Evolutionary conservation across 140 eudicot species (phyloP).

Genomic region (Erigeron philadelphicus): DNA sequence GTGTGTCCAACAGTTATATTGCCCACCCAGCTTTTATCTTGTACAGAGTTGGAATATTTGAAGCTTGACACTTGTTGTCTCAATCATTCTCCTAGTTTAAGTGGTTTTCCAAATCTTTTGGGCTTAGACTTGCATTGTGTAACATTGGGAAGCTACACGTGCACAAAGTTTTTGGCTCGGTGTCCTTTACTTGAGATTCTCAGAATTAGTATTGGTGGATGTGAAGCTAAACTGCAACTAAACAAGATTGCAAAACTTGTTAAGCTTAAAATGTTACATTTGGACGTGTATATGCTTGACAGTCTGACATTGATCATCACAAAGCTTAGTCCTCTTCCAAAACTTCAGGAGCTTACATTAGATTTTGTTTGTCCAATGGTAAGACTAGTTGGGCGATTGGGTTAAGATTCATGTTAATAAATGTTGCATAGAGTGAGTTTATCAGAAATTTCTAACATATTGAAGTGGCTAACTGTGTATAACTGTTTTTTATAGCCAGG

Average conservation of each 20-base stretch:
- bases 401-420: neutral
- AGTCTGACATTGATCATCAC: neutral
- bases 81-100: neutral
- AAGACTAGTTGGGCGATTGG: neutral
- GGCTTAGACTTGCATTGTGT: too few species aligned
- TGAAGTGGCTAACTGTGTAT: neutral
- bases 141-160: too few species aligned
- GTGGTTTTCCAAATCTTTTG: too few species aligned
- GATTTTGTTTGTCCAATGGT: neutral
- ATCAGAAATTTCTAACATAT: neutral
- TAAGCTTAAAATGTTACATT: constrained; percentile 2
- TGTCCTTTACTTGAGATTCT: constrained; percentile 23
- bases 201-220: neutral
- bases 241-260: constrained; percentile 10
- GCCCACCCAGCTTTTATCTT: constrained; percentile 18
- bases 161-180: neutral
- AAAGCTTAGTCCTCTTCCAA: neutral
- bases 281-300: neutral
- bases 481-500: too few species aligned
- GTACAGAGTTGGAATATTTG: constrained; percentile 13
- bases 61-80: constrained; percentile 2
- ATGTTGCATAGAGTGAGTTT: neutral
- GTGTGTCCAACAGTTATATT: neutral
- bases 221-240: too few species aligned
- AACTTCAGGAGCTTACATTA: constrained; percentile 2